Evolutionary conservation across 164 flowering plant genomes (phyloP).

Genomic region (Taxillus chinensis): DNA sequence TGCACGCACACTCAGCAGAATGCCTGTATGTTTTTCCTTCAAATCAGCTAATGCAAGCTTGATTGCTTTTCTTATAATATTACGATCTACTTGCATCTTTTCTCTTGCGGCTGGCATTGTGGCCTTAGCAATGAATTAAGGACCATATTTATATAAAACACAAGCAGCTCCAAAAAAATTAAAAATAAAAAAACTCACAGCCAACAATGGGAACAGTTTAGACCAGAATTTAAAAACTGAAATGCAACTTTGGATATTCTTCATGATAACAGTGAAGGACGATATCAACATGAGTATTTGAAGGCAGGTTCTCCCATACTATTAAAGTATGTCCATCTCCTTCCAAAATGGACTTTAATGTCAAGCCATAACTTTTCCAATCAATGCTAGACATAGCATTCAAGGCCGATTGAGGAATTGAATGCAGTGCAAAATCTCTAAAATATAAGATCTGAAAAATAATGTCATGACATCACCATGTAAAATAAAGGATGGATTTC

Average conservation of each 20-base stretch:
- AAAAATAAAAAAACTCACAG: no score
- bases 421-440: slow-evolving; percentile 49
- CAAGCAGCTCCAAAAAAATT: no score
- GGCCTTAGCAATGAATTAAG: slow-evolving; percentile 44
- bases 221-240: no score
- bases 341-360: slow-evolving; percentile 26
- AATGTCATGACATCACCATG: slow-evolving; percentile 5
- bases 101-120: slow-evolving; percentile 16
- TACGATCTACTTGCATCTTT: slow-evolving; percentile 25
- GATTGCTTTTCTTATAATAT: slow-evolving; percentile 52
- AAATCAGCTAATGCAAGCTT: slow-evolving; percentile 65
- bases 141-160: slow-evolving; percentile 7
- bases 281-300: slow-evolving; percentile 41
- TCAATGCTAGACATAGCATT: slow-evolving; percentile 52
- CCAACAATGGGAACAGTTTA: no score
- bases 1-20: slow-evolving; percentile 65
- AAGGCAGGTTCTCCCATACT: slow-evolving; percentile 72
- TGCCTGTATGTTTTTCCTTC: slow-evolving; percentile 59
- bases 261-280: slow-evolving; percentile 54
- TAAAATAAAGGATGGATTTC: neutral
- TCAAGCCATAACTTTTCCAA: slow-evolving; percentile 74
- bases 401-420: slow-evolving; percentile 36
- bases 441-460: slow-evolving; percentile 61
- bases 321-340: slow-evolving; percentile 32
- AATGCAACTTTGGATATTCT: slow-evolving; percentile 49